Percentiles rank a stretch among this genome's conserved stretches.
Conservation (phyloP, 2,329 filamentous ascomycete species). For the Diplodia corticola region DNA sequence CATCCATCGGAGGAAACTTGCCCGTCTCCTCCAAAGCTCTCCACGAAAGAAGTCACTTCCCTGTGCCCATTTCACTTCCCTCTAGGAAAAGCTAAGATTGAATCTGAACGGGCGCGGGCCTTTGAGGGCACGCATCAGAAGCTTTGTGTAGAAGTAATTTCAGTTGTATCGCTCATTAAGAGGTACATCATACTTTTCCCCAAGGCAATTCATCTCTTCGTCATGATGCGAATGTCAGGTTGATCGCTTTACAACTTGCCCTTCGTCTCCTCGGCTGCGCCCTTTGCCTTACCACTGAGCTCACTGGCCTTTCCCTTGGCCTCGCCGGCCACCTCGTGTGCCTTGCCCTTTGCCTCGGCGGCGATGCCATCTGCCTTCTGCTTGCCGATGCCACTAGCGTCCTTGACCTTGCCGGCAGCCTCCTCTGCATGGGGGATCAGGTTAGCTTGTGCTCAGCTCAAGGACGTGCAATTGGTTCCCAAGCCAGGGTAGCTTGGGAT, state of each 20-base stretch:
- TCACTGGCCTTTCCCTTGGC: slow-evolving; percentile 49
- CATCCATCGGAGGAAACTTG: no score
- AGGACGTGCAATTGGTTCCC: neutral
- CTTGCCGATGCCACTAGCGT: slow-evolving; percentile 46
- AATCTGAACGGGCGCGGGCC: neutral
- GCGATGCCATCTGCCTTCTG: slow-evolving; percentile 30
- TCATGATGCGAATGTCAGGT: neutral
- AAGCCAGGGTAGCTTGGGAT: neutral
- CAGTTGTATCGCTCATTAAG: neutral
- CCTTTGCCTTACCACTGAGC: slow-evolving; percentile 48
- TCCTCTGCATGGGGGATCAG: slow-evolving; percentile 46
- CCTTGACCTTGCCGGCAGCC: slow-evolving; percentile 47
- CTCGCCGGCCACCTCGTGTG: slow-evolving; percentile 44
- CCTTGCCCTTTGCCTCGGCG: slow-evolving; percentile 43
- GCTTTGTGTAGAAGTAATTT: neutral
- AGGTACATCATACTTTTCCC: neutral
- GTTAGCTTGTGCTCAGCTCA: neutral
- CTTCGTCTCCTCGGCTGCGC: slow-evolving; percentile 43
- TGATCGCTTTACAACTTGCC: slow-evolving; percentile 23
- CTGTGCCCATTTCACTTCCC: neutral
- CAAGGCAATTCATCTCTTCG: neutral
- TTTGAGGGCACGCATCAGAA: neutral
- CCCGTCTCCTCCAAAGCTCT: no score
- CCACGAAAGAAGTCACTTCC: no score
- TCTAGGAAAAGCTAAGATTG: neutral